phyloP scores from a whole-genome alignment of 345 rosid species.

The Hypericum androsaemum region DNA sequence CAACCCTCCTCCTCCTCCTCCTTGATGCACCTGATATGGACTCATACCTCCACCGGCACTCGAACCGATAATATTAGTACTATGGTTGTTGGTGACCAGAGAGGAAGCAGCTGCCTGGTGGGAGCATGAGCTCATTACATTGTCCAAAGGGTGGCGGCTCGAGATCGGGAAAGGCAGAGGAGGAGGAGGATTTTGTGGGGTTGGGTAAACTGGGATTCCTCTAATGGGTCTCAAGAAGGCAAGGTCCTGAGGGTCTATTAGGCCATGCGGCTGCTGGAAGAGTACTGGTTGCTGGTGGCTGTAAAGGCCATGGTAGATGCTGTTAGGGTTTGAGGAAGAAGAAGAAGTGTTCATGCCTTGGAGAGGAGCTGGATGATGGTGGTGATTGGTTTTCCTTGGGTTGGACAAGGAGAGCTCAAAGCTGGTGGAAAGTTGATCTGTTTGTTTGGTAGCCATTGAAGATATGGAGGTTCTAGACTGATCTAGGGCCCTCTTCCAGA shows the following conservation, averaged over 20 bases:
- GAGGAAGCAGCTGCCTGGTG: too few species aligned
- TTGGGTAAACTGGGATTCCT: slow-evolving; percentile 60
- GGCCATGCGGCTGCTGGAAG: slow-evolving; percentile 19
- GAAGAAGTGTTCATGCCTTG: too few species aligned
- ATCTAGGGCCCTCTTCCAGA: slow-evolving; percentile 51
- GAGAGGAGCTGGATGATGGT: too few species aligned
- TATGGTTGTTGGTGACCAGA: not conserved
- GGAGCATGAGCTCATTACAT: not conserved
- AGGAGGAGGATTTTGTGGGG: slow-evolving; percentile 36
- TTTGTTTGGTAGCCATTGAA: slow-evolving; percentile 24
- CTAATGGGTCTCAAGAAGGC: slow-evolving; percentile 75
- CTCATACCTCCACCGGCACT: slow-evolving; percentile 10
- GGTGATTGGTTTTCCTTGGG: slow-evolving; percentile 16
- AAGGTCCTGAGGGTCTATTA: slow-evolving; percentile 38
- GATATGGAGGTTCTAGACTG: slow-evolving; percentile 38
- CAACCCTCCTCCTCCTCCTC: slow-evolving; percentile 27
- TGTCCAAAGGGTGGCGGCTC: slow-evolving; percentile 25
- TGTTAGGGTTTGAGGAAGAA: too few species aligned
- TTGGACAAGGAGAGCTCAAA: slow-evolving; percentile 64
- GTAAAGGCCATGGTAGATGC: not conserved
- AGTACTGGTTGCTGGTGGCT: slow-evolving; percentile 22
- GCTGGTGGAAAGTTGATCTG: slow-evolving; percentile 5
- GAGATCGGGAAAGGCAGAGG: slow-evolving; percentile 30
- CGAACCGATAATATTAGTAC: slow-evolving; percentile 9
- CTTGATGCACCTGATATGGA: slow-evolving; percentile 25